These are phyloP conservation scores for Rhexocercosporidium sp. DNA, from an alignment of 2,329 filamentous ascomycete genomes.

Conservation along the genomic window DNA sequence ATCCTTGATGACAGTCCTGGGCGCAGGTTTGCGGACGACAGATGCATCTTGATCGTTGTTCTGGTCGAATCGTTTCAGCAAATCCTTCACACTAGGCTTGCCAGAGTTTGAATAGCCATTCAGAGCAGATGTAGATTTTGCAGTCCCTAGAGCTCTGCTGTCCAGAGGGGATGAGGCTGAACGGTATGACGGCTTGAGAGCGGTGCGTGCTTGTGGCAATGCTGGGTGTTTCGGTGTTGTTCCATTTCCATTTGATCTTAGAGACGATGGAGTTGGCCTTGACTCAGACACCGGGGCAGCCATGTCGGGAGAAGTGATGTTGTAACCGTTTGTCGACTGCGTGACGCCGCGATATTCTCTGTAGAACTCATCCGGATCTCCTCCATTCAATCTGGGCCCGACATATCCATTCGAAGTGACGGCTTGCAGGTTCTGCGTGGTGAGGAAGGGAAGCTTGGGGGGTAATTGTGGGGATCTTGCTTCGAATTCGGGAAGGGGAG, in stretches of 20 bases:
- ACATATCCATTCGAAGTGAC: slow-evolving; percentile 35
- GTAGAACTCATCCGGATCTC: slow-evolving; percentile 55
- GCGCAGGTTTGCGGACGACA: slow-evolving; percentile 37
- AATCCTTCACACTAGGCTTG: slow-evolving; percentile 75
- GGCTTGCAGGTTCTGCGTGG: slow-evolving; percentile 37
- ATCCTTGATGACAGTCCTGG: slow-evolving; percentile 31
- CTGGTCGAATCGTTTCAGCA: slow-evolving; percentile 80
- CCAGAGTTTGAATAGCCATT: slow-evolving; percentile 34
- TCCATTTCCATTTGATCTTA: slow-evolving; percentile 57
- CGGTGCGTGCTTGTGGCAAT: slow-evolving; percentile 47
- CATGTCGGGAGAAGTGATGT: slow-evolving; percentile 35
- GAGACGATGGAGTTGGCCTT: slow-evolving; percentile 46
- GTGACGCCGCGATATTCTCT: slow-evolving; percentile 49
- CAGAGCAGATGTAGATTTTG: slow-evolving; percentile 34
- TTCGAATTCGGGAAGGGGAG: slow-evolving; percentile 33
- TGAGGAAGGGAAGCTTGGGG: slow-evolving; percentile 38
- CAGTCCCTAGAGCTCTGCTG: slow-evolving; percentile 39
- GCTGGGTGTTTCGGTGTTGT: slow-evolving; percentile 54
- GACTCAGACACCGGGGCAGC: slow-evolving; percentile 45
- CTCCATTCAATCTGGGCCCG: slow-evolving; percentile 27
- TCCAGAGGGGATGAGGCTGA: slow-evolving; percentile 62
- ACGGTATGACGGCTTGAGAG: slow-evolving; percentile 51
- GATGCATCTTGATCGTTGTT: slow-evolving; percentile 49
- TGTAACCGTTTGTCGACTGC: slow-evolving; percentile 31
- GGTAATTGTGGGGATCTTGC: slow-evolving; percentile 31